Conservation (phyloP, 139 green algal species). For the Volvox africanus region DNA sequence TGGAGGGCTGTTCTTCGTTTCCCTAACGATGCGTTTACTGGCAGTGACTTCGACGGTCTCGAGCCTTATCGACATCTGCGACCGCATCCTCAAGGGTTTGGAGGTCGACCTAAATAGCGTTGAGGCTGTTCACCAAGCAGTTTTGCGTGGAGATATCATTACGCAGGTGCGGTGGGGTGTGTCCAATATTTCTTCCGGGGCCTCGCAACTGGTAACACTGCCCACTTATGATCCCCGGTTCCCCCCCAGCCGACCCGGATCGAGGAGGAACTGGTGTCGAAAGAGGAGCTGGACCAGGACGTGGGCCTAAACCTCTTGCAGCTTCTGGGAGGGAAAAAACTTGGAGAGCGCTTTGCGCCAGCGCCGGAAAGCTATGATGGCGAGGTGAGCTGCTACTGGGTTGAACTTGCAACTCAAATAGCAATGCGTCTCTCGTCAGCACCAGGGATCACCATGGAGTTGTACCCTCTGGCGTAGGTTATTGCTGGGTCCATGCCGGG, state of each 20-base stretch:
- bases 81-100: constrained; percentile 45
- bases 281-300: constrained; percentile 60
- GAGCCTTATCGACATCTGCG: constrained; percentile 50
- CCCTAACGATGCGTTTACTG: background rate
- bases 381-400: background rate
- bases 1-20: background rate
- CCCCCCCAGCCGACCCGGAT: constrained; percentile 48
- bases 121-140: constrained; percentile 44
- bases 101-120: constrained; percentile 47
- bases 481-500: constrained; percentile 10
- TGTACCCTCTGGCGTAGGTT: background rate
- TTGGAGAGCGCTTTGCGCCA: constrained; percentile 37
- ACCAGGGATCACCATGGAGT: too few relatives aligned
- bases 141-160: constrained; percentile 50
- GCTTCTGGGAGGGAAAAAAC: constrained; percentile 49
- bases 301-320: constrained; percentile 60
- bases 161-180: constrained; percentile 26
- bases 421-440: too few relatives aligned
- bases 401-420: background rate
- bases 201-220: too few relatives aligned
- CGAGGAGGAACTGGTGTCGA: constrained; percentile 52
- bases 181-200: background rate
- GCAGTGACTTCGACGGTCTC: constrained; percentile 47
- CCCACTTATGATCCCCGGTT: background rate
- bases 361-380: constrained; percentile 41